A percentile compares a stretch with the other conserved stretches of the same genome.
These are phyloP conservation scores for Trifolium repens DNA, from an alignment of 306 rosid genomes.

Conservation along the genomic window DNA sequence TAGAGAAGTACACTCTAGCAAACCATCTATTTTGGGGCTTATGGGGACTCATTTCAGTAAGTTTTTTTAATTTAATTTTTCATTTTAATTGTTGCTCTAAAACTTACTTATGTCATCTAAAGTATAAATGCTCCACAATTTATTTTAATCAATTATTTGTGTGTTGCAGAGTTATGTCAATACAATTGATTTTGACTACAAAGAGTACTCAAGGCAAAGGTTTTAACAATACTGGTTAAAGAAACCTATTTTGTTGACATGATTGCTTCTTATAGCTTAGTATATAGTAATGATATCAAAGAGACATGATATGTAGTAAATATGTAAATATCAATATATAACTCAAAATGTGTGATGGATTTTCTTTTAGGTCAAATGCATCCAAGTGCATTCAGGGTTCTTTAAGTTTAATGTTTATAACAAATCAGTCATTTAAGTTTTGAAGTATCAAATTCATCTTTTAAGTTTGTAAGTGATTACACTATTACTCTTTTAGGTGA, in stretches of 20 bases:
- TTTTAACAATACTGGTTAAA: constrained; percentile 71
- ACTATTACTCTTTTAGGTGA: too few species aligned
- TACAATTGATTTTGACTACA: constrained; percentile 86
- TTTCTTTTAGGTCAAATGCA: background rate
- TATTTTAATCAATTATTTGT: constrained; percentile 3
- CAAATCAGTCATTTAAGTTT: too few species aligned
- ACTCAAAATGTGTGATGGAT: constrained; percentile 29
- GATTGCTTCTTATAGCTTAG: constrained; percentile 29
- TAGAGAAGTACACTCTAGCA: constrained; percentile 74
- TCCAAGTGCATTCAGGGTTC: too few species aligned
- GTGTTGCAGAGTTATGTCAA: constrained; percentile 71
- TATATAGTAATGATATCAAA: background rate
- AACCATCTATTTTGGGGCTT: constrained; percentile 92
- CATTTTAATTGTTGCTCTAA: background rate
- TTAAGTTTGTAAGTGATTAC: too few species aligned
- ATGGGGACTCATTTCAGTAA: constrained; percentile 95
- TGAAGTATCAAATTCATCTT: too few species aligned
- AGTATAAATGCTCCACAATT: background rate
- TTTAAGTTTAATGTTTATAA: too few species aligned
- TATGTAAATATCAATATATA: constrained; percentile 35
- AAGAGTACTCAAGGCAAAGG: constrained; percentile 85
- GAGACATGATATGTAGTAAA: background rate
- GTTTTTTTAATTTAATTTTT: background rate
- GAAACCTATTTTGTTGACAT: constrained; percentile 51
- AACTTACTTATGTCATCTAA: background rate